These are phyloP conservation scores for Blastobotrys buckinghamii DNA, from an alignment of 1,139 yeast genomes.

Conservation along the genomic window DNA sequence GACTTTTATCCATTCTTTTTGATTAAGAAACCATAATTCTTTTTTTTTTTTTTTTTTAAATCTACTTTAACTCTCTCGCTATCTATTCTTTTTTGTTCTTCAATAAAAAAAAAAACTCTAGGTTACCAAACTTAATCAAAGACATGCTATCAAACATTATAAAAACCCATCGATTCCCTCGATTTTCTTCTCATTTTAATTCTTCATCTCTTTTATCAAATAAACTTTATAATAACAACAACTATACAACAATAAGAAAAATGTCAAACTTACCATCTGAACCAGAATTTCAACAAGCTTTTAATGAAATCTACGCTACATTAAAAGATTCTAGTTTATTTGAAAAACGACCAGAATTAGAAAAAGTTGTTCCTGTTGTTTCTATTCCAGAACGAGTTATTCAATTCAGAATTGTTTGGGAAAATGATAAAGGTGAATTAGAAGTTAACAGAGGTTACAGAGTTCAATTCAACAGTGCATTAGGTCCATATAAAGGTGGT, in stretches of 20 bases:
- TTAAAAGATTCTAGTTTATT: constrained; percentile 88
- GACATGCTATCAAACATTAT: background rate
- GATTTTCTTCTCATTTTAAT: background rate
- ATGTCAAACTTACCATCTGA: constrained; percentile 40
- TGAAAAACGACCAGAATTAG: constrained; percentile 81
- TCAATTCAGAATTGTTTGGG: constrained; percentile 98
- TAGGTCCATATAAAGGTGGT: constrained; percentile 99
- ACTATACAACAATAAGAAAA: background rate
- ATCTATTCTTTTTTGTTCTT: no score
- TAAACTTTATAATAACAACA: background rate
- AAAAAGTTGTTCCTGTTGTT: constrained; percentile 82
- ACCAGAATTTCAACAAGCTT: constrained; percentile 99
- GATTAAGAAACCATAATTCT: no score
- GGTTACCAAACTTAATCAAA: no score
- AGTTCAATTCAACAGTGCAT: constrained; percentile 96
- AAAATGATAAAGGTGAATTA: constrained; percentile 84
- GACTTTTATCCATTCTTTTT: no score
- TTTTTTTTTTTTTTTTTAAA: no score
- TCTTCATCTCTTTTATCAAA: background rate
- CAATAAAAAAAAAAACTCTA: no score
- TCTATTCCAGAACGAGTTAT: constrained; percentile 94
- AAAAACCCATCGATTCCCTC: background rate
- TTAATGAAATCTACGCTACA: constrained; percentile 84
- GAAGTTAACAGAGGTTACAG: constrained; percentile 97
- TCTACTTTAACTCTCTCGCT: no score